A percentile compares a stretch with the other conserved stretches of the same genome.
Conservation (phyloP, 2,329 filamentous ascomycete genomes). For the Fusarium bulbicola region DNA sequence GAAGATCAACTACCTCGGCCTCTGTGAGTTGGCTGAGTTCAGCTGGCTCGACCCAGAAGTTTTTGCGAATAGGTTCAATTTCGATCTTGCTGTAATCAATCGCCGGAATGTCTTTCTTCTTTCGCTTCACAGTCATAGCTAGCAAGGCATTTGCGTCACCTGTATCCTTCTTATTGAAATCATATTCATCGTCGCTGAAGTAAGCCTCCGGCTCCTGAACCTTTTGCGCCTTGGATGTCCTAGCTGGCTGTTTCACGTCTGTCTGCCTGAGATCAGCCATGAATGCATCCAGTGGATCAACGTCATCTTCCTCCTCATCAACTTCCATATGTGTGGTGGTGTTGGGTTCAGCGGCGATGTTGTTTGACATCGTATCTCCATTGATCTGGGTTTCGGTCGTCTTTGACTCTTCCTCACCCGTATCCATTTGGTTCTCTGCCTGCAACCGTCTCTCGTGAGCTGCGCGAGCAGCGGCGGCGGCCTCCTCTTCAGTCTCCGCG, state of each 20-base stretch:
- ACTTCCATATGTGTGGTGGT: slow-evolving; percentile 63
- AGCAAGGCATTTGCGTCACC: slow-evolving; percentile 59
- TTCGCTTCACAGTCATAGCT: slow-evolving; percentile 70
- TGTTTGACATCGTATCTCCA: slow-evolving; percentile 39
- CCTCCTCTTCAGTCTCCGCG: slow-evolving; percentile 85
- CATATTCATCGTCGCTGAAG: slow-evolving; percentile 85
- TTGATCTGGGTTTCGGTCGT: slow-evolving; percentile 44
- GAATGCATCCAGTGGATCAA: slow-evolving; percentile 96
- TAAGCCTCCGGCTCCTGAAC: slow-evolving; percentile 81
- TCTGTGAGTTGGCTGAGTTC: slow-evolving; percentile 86
- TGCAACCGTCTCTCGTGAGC: slow-evolving; percentile 81
- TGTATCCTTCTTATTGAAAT: slow-evolving; percentile 59
- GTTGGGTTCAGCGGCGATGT: slow-evolving; percentile 31
- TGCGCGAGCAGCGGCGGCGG: slow-evolving; percentile 83
- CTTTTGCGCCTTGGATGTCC: slow-evolving; percentile 54
- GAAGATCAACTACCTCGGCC: slow-evolving; percentile 81
- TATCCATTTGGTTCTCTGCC: slow-evolving; percentile 60
- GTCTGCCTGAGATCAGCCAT: slow-evolving; percentile 77
- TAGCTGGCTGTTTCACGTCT: slow-evolving; percentile 55
- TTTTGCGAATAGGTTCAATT: slow-evolving; percentile 87
- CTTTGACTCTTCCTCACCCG: slow-evolving; percentile 43
- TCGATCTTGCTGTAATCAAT: slow-evolving; percentile 89
- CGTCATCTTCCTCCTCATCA: slow-evolving; percentile 71
- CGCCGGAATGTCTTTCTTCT: slow-evolving; percentile 94
- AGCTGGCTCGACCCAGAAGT: slow-evolving; percentile 91